A percentile compares a stretch with the other conserved stretches of the same genome.
phyloP scores from a whole-genome alignment of 2,329 filamentous ascomycete genomes.

The Domatiomyces globalis region DNA sequence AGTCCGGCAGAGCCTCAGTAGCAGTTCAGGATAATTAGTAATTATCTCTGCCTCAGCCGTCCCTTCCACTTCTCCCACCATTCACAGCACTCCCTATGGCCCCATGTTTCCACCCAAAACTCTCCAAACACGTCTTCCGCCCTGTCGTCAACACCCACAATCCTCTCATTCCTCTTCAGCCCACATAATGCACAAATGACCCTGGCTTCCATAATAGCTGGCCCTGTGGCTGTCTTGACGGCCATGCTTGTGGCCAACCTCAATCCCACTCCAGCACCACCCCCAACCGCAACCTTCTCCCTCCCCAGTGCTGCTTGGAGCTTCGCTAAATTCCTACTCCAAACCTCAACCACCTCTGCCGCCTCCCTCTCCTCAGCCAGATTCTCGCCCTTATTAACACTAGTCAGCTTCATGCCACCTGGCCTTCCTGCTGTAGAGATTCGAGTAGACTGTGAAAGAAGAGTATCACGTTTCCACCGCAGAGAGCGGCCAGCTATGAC shows the following conservation, averaged over 20 bases:
- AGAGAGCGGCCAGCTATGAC: conserved; percentile 72
- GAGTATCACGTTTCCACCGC: conserved; percentile 81
- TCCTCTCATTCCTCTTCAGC: conserved; percentile 70
- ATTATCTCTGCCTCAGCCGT: conserved; percentile 48
- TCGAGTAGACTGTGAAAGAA: conserved; percentile 73
- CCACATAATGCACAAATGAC: conserved; percentile 71
- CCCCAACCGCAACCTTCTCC: conserved; percentile 34
- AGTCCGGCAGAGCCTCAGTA: too few species aligned
- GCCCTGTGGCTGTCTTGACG: conserved; percentile 2
- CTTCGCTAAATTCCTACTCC: conserved; percentile 61
- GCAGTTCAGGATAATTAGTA: too few species aligned
- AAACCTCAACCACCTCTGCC: conserved; percentile 58
- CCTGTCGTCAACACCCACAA: conserved; percentile 61
- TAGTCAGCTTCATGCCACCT: conserved; percentile 80
- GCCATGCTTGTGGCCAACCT: conserved; percentile 2
- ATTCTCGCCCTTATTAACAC: conserved; percentile 71
- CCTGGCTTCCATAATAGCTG: conserved; percentile 54
- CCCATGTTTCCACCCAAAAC: conserved; percentile 91
- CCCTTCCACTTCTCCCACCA: conserved; percentile 74
- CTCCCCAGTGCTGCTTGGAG: conserved; percentile 46
- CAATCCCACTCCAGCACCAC: conserved; percentile 22
- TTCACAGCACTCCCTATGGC: conserved; percentile 60
- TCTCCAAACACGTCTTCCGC: conserved; percentile 79
- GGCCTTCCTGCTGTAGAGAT: conserved; percentile 59
- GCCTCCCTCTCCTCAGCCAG: conserved; percentile 73